Percentiles rank a stretch among this genome's conserved stretches.
phyloP scores from a whole-genome alignment of 148 eudicot species.

The Simmondsia chinensis region DNA sequence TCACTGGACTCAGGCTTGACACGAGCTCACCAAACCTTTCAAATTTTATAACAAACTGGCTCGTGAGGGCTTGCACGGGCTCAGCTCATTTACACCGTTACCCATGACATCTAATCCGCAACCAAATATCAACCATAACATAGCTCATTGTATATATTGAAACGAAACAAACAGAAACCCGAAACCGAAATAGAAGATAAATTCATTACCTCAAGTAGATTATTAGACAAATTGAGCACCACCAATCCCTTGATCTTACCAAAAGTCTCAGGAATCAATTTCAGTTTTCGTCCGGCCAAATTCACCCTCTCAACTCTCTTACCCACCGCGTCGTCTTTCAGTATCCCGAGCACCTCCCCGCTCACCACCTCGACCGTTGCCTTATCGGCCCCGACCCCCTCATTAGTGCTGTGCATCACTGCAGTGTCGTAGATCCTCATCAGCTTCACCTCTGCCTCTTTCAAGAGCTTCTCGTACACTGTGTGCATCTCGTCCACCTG shows the following conservation, averaged over 20 bases:
- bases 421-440: conserved; percentile 53
- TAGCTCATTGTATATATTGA: neutral
- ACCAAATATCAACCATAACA: too few species aligned
- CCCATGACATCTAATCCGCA: too few species aligned
- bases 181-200: neutral
- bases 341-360: conserved; percentile 53
- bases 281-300: conserved; percentile 35
- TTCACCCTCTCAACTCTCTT: conserved; percentile 29
- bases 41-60: too few species aligned
- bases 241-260: conserved; percentile 36
- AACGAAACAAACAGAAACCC: neutral
- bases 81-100: too few species aligned
- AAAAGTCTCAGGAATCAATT: conserved; percentile 56
- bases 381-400: conserved; percentile 11
- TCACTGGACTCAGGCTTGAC: too few species aligned
- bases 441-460: conserved; percentile 40
- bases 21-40: too few species aligned
- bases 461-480: conserved; percentile 42
- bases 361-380: conserved; percentile 29
- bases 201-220: conserved; percentile 52
- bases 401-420: conserved; percentile 14
- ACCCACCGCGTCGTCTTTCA: too few species aligned
- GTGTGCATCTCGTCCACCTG: conserved; percentile 61
- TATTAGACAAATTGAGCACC: conserved; percentile 44
- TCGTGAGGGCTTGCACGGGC: too few species aligned